Evolutionary conservation across 306 rosid species (phyloP).

Genomic region (Glycine tomentella): DNA sequence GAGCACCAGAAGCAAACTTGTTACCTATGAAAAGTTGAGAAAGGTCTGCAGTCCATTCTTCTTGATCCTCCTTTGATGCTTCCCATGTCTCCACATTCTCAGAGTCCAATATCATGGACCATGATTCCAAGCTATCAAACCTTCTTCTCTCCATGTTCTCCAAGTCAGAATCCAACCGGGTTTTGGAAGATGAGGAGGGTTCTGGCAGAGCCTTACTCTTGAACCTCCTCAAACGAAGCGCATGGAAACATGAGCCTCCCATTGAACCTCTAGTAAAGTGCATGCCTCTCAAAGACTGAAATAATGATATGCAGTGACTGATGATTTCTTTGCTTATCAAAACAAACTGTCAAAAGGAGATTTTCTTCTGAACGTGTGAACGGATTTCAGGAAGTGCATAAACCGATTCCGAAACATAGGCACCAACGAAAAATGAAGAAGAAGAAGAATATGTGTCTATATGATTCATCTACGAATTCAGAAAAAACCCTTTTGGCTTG

Average conservation of each 20-base stretch:
- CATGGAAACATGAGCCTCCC: slow-evolving; percentile 77
- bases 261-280: slow-evolving; percentile 52
- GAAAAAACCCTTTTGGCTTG: slow-evolving; percentile 45
- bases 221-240: slow-evolving; percentile 65
- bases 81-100: slow-evolving; percentile 99
- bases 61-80: slow-evolving; percentile 83
- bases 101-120: slow-evolving; percentile 96
- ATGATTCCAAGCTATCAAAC: slow-evolving; percentile 95
- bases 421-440: slow-evolving; percentile 41
- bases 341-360: slow-evolving; percentile 61
- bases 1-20: slow-evolving; percentile 97
- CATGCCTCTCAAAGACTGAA: slow-evolving; percentile 32
- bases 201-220: slow-evolving; percentile 72
- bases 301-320: background rate
- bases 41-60: slow-evolving; percentile 95
- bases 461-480: slow-evolving; percentile 44
- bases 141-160: slow-evolving; percentile 86
- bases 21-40: slow-evolving; percentile 94
- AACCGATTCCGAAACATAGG: slow-evolving; percentile 85
- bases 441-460: slow-evolving; percentile 33
- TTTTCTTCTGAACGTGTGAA: slow-evolving; percentile 85
- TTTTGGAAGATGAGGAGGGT: slow-evolving; percentile 63
- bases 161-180: slow-evolving; percentile 60
- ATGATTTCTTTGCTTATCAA: slow-evolving; percentile 35
- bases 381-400: slow-evolving; percentile 81